Evolutionary conservation across 352 stramenopile species (phyloP).

Genomic region (Sclerospora graminicola): DNA sequence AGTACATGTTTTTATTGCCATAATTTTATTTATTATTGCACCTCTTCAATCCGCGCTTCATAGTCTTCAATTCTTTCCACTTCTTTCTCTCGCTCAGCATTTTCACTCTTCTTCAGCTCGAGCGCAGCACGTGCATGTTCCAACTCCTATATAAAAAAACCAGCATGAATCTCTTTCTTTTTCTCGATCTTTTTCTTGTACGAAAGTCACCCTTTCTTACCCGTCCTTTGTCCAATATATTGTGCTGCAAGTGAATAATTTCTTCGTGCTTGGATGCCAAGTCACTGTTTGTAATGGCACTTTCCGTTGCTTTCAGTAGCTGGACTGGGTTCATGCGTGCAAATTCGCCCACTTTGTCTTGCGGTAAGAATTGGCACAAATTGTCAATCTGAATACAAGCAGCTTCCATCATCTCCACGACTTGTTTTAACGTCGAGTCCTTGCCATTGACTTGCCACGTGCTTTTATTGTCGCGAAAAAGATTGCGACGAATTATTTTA

Average conservation of each 20-base stretch:
- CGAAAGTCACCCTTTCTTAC: conserved; percentile 19
- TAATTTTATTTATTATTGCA: too few relatives aligned
- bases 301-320: conserved; percentile 73
- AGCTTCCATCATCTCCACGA: conserved; percentile 68
- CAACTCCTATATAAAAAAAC: conserved; percentile 32
- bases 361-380: conserved; percentile 97
- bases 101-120: conserved; percentile 80
- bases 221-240: conserved; percentile 59
- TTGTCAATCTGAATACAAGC: conserved; percentile 97
- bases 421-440: conserved; percentile 56
- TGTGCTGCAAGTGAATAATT: conserved; percentile 67
- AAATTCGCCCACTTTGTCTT: conserved; percentile 92
- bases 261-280: conserved; percentile 61
- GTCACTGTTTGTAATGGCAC: conserved; percentile 61
- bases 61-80: conserved; percentile 80
- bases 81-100: conserved; percentile 68
- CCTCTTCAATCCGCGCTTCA: conserved; percentile 68
- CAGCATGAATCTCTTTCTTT: background rate
- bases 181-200: background rate
- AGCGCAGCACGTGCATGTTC: conserved; percentile 48
- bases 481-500: conserved; percentile 83
- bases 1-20: too few relatives aligned
- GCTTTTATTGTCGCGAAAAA: conserved; percentile 87
- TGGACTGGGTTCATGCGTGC: conserved; percentile 76
- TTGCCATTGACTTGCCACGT: conserved; percentile 71